phyloP scores from a whole-genome alignment of 106 monocot genomes.

The Xerophyta viscosa region DNA sequence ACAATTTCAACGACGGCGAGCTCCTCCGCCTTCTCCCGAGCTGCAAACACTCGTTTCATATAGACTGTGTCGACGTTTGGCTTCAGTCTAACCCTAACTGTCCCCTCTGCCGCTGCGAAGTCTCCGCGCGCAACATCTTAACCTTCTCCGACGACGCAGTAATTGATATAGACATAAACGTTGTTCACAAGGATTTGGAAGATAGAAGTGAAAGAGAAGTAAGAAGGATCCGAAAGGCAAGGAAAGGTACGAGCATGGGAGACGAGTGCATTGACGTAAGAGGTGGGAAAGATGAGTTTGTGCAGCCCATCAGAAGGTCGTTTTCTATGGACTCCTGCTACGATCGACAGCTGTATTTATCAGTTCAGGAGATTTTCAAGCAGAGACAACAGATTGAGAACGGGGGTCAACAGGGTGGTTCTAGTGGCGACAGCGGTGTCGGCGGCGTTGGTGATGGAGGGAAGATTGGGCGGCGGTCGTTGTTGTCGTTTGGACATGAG shows the following conservation, averaged over 20 bases:
- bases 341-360: conserved; percentile 24
- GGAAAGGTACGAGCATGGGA: conserved; percentile 38
- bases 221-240: neutral
- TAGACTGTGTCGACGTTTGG: conserved; percentile 49
- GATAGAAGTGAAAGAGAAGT: neutral
- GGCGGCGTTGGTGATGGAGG: neutral
- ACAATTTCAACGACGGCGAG: conserved; percentile 35
- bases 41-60: conserved; percentile 43
- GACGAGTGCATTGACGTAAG: conserved; percentile 45
- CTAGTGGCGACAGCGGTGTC: conserved; percentile 3
- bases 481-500: conserved; percentile 55
- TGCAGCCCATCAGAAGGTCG: conserved; percentile 44
- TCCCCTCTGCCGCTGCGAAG: conserved; percentile 27
- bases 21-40: conserved; percentile 28
- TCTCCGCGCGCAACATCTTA: no score
- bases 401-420: neutral
- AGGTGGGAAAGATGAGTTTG: conserved; percentile 13
- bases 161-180: no score
- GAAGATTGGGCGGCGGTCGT: conserved; percentile 32
- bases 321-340: conserved; percentile 42
- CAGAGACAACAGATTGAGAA: neutral
- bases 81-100: conserved; percentile 38
- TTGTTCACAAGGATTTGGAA: neutral
- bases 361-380: conserved; percentile 29
- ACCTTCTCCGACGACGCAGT: no score